A percentile compares a stretch with the other conserved stretches of the same genome.
phyloP scores from a whole-genome alignment of 257 asterid genomes.

The Ilex asprella region DNA sequence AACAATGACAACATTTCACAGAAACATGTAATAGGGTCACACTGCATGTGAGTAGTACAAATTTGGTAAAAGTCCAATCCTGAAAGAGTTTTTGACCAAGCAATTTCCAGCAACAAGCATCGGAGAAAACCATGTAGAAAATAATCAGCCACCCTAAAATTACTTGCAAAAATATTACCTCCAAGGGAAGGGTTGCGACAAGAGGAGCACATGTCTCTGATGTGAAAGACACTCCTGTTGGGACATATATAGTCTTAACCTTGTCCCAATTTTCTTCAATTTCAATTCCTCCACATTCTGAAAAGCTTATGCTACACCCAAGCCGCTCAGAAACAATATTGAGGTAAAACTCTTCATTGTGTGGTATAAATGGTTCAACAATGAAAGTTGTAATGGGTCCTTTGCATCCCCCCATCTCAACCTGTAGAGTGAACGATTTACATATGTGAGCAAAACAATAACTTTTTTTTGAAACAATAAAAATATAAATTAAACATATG shows the following conservation, averaged over 20 bases:
- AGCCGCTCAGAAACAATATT: slow-evolving; percentile 90
- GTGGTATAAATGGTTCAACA: slow-evolving; percentile 90
- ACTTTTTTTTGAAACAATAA: too few species aligned
- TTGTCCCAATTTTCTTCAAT: slow-evolving; percentile 98
- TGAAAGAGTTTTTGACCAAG: background rate
- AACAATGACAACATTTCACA: too few species aligned
- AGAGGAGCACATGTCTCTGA: slow-evolving; percentile 86
- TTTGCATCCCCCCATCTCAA: slow-evolving; percentile 95
- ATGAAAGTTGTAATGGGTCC: slow-evolving; percentile 92
- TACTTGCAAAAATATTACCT: slow-evolving; percentile 38
- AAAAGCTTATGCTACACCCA: slow-evolving; percentile 89
- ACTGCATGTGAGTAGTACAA: background rate
- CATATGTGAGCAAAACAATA: slow-evolving; percentile 5
- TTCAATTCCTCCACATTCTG: slow-evolving; percentile 93
- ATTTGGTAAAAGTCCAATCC: background rate
- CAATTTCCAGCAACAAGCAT: background rate
- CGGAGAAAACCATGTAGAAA: background rate
- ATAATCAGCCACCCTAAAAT: background rate
- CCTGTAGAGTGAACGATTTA: slow-evolving; percentile 33
- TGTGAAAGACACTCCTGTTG: slow-evolving; percentile 63
- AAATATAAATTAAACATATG: background rate
- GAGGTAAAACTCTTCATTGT: slow-evolving; percentile 73
- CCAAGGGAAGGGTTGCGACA: slow-evolving; percentile 88
- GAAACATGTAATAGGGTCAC: too few species aligned
- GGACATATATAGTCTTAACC: slow-evolving; percentile 73